Base-by-base conservation (phyloP, 2,329 filamentous ascomycete species). In the Alternaria angustiovoidea region DNA sequence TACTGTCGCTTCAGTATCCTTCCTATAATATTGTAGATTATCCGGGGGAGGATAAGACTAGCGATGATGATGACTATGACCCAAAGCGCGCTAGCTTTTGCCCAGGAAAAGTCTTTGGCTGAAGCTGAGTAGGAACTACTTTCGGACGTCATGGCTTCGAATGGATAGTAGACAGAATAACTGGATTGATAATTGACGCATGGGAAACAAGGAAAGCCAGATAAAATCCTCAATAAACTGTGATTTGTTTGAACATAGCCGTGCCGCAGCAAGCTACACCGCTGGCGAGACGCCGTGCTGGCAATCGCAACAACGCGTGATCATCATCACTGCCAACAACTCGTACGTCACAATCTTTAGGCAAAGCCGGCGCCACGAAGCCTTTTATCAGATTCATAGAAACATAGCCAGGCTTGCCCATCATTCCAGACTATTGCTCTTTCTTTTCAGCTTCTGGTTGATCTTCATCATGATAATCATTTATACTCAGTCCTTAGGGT, bases 81-180 rank as follows among this genome's bases (percentile, higher is more conserved):
- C 54, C 48, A 61, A 12, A 61, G 47, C 12, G 28, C 18, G 12
- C 44, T 57, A 2, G 54, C 42, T 12, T 28, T 48, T 12, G 26
- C 4, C 54, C 58, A 61, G 2, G 58, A 44, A 14, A 57, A 53
- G 14, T 61, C 48, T 16, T 20, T 22, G 20, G 51, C 24, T 8
- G 51, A 18, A 24, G 8, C 8, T 32, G n/a, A 20, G 39, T 32
- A 20, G 16, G 26, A 34, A 12, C 8, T 22, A 8, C 16, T 16
- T 43, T 30, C 16, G 26, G 38, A 28, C 12, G 39, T 12, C 51
- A 53, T 42, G 26, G n/a, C 26, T 30, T 12, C 20, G 18, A 22
- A 41, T 22, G 9, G 11, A 30, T 22, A 1, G 28, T 24, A 16
- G 26, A 16, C 18, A 12, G 16, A 22, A 41, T 41, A 4, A 41